These are phyloP conservation scores for Cucurbita argyrosperma DNA, from an alignment of 306 rosid species.

Conservation along the genomic window DNA sequence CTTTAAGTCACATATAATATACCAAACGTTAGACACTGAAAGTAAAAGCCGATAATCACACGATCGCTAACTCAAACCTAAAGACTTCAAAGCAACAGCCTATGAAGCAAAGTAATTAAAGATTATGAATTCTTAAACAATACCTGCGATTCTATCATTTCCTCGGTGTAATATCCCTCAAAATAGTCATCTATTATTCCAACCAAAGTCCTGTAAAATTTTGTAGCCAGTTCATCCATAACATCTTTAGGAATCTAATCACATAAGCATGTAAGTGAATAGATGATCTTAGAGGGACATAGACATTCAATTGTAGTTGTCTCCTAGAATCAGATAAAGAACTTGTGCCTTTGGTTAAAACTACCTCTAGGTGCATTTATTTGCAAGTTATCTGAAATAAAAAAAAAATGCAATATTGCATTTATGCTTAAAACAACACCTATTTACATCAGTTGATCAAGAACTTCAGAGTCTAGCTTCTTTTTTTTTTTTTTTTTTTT, in stretches of 20 bases:
- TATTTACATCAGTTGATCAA: background rate
- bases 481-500: no score
- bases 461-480: background rate
- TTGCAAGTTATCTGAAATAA: background rate
- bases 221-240: conserved; percentile 12
- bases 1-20: background rate
- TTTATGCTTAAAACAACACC: background rate
- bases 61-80: background rate
- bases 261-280: background rate
- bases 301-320: background rate
- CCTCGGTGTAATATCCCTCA: conserved; percentile 76
- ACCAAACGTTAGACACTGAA: background rate
- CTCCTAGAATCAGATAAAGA: background rate
- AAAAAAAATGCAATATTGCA: background rate
- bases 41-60: background rate
- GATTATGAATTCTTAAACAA: conserved; percentile 1
- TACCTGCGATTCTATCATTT: conserved; percentile 96
- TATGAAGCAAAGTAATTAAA: background rate
- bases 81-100: background rate
- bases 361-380: background rate
- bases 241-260: background rate
- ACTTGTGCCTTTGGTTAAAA: background rate
- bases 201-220: conserved; percentile 60
- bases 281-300: background rate
- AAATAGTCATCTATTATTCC: conserved; percentile 83